Base-by-base conservation (phyloP, 305 asterid genomes). In the Plantago coronopus region DNA sequence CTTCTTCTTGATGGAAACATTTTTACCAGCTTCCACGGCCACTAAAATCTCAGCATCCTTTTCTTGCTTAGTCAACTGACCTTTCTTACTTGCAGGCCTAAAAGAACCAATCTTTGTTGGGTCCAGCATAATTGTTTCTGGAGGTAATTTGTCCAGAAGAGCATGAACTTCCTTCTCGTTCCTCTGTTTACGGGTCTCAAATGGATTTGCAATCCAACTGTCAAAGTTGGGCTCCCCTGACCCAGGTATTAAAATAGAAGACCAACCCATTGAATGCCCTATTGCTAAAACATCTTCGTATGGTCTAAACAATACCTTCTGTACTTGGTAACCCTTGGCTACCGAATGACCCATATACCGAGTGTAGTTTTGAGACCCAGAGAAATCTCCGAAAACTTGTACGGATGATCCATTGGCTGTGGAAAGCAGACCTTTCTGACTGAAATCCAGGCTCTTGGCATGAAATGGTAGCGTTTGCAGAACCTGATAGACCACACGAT, bases 221-320 rank as follows among this genome's bases (percentile, higher is more conserved):
- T 94, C 97, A 2, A 94, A 94, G 65, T 94, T 94, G 67, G 99
- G 87, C 59, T 89, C 99, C 13, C 97, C 97, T 0, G 97, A 83
- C 18, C 99, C 99, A 54, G 97, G 97, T 57, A 94, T 76, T 66
- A 94, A 77, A 62, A 89, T 70, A 1, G 96, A 89, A 10, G 99
- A 89, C 91, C 87, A 89, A 49, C 99, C 99, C 85, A 64, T 79
- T 0, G 96, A 87, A 69, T 94, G 97, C 34, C 99, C 99, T 2
- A 94, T 76, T 40, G 84, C 89, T 69, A 94, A 68, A 58, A 90
- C 96, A 70, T 94, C 99, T 75, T 90, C 95, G 9, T 89, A 89
- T 12, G 99, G 97, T 62, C 96, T 81, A 68, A 89, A 94, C 4
- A 59, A 42, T 27, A 81, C 80, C 34, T 72, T 78, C 56, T 49